phyloP scores from a whole-genome alignment of 2,329 filamentous ascomycete species.

The Diaporthe destruens region DNA sequence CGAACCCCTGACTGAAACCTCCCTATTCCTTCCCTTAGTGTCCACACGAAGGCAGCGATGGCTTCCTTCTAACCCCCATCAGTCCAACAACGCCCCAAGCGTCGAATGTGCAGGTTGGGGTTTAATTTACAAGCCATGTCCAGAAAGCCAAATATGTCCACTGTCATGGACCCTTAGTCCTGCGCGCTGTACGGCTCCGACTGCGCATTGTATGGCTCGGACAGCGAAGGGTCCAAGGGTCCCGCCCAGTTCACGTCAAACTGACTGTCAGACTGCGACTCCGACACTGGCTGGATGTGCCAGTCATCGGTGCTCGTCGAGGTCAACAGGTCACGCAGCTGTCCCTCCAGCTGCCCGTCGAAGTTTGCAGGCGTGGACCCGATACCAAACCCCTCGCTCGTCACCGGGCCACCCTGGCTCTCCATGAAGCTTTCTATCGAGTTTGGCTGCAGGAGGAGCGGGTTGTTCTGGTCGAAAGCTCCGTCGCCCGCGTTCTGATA shows the following conservation, averaged over 20 bases:
- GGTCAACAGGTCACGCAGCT: conserved; percentile 25
- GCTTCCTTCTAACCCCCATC: neutral
- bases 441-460: conserved; percentile 36
- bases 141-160: conserved; percentile 10
- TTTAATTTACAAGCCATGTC: conserved; percentile 22
- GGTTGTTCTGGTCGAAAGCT: conserved; percentile 35
- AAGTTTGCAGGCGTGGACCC: neutral
- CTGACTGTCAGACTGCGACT: conserved; percentile 33
- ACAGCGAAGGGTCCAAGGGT: conserved; percentile 39
- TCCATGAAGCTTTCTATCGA: conserved; percentile 32
- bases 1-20: conserved; percentile 10
- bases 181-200: conserved; percentile 37
- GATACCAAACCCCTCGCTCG: neutral
- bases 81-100: conserved; percentile 26
- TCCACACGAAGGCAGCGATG: neutral
- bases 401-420: conserved; percentile 2
- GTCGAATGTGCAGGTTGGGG: conserved; percentile 21
- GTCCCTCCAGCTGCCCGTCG: conserved; percentile 8
- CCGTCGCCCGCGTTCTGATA: conserved; percentile 8
- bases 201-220: conserved; percentile 30
- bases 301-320: conserved; percentile 27
- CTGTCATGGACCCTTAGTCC: conserved; percentile 29
- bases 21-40: neutral
- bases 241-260: conserved; percentile 38
- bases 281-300: conserved; percentile 39